Evolutionary conservation across 129 eudicot species (phyloP), one percentile per base, ranked within the genome.

Genomic region (Erigeron canadensis): DNA sequence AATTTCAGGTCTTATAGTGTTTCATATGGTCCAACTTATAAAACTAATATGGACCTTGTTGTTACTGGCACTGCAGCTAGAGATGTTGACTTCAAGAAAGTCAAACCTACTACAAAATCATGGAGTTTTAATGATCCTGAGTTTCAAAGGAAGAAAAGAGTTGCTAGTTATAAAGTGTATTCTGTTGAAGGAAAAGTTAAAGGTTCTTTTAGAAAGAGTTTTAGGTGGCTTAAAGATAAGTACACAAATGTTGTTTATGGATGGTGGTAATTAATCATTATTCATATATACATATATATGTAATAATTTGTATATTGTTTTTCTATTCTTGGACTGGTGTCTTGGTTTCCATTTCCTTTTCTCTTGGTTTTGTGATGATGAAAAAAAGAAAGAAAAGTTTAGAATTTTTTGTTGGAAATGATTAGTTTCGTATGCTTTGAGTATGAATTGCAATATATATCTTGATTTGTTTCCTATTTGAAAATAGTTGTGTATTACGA

Each of bases 81-180:
- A 73, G 77, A 82, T 4, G 42, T 45, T 50, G 82, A 83, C 81
- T 80, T 79, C 51, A 83, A 86, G 84, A 88, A 81, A 65, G 81
- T 74, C 51, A 84, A 80, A 79, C 74, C 87, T 69, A 63, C 74
- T 70, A 66, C 86, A 18, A 84, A 80, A 48, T 54, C 83, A 12
- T 87, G 95, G 95, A 83, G 79, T 28, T 73, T 90, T 28, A 87
- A 69, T 75, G 97, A 85, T 75, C 95, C 97, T 11, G 97, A 91
- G 87, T 84, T 91, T 22, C 89, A 88, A 77, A 82, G 97, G 84
- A 91, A 85, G 86, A 91, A 75, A 51, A 88, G 97, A 76, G 90
- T 91, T 75, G 97, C 95, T 66, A 78, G 88, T 74, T 91, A 91
- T 34, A 91, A 84, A 79, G 97, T 79, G 50, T 85, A 85, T 70